phyloP scores from a whole-genome alignment of 169 alveolate species.

The Plasmodium berghei region DNA sequence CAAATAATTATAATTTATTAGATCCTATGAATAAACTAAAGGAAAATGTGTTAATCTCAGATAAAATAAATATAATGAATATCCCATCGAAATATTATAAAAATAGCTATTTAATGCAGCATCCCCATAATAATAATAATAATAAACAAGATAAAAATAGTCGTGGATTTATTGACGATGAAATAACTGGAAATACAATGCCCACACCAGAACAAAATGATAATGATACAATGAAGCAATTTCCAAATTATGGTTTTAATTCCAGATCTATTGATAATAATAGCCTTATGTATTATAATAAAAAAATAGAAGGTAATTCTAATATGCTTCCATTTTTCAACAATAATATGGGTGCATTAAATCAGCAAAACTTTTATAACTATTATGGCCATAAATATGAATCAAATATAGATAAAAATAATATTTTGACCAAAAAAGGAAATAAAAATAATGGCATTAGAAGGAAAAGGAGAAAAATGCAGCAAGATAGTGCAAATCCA shows the following conservation, averaged over 20 bases:
- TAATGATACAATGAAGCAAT: constrained; percentile 45
- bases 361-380: neutral
- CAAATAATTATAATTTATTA: too few species aligned
- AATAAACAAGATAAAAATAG: neutral
- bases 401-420: neutral
- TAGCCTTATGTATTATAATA: constrained; percentile 12
- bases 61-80: constrained; percentile 15
- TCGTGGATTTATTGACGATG: constrained; percentile 35
- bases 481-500: constrained; percentile 3
- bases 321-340: neutral
- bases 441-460: constrained; percentile 12
- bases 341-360: neutral
- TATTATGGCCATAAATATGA: constrained; percentile 19
- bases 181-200: constrained; percentile 54
- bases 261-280: constrained; percentile 29
- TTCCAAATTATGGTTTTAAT: constrained; percentile 53
- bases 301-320: neutral
- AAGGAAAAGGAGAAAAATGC: constrained; percentile 32
- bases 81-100: constrained; percentile 5
- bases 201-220: constrained; percentile 45
- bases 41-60: constrained; percentile 3
- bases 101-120: neutral
- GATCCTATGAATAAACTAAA: neutral
- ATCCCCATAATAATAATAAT: neutral
- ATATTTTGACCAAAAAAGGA: neutral